These are phyloP conservation scores for Trematosphaeria pertusa DNA, from an alignment of 2,329 filamentous ascomycete genomes.

Conservation along the genomic window DNA sequence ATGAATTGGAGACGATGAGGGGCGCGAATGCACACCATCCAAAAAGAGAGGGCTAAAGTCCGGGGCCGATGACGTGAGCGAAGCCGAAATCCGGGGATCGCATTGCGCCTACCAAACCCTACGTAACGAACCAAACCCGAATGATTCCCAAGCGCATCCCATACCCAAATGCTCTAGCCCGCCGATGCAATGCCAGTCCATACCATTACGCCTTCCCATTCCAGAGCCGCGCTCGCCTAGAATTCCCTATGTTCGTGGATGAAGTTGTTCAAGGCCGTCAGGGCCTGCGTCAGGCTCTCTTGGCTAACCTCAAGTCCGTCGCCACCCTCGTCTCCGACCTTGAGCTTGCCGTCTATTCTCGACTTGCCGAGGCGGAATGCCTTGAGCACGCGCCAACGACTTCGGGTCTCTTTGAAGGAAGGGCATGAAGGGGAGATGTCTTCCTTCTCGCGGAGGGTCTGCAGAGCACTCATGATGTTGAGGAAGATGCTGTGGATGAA, in stretches of 20 bases:
- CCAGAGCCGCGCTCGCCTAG: constrained; percentile 14
- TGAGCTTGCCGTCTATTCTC: constrained; percentile 39
- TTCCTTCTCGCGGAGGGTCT: constrained; percentile 42
- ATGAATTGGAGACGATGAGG: constrained; percentile 8
- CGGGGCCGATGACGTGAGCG: neutral
- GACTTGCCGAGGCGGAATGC: constrained; percentile 37
- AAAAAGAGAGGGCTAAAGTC: too few relatives aligned
- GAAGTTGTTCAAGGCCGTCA: constrained; percentile 48
- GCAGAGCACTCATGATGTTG: constrained; percentile 43
- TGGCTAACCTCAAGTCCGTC: constrained; percentile 44
- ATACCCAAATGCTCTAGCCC: constrained; percentile 11
- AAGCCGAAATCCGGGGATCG: constrained; percentile 14
- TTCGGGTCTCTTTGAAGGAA: constrained; percentile 37
- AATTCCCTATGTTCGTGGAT: constrained; percentile 45
- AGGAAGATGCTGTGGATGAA: constrained; percentile 47
- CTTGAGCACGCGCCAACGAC: constrained; percentile 42
- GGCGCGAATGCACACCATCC: neutral
- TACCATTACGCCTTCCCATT: constrained; percentile 30
- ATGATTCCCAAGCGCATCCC: too few relatives aligned
- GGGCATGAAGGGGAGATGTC: constrained; percentile 40
- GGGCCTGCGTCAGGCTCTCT: constrained; percentile 38
- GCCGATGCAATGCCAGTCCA: constrained; percentile 17
- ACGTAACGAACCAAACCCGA: constrained; percentile 4
- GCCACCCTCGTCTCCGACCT: constrained; percentile 42
- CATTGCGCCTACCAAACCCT: constrained; percentile 17